Conservation (phyloP, 768 basidiomycete genomes). For the Lactarius hatsudake region DNA sequence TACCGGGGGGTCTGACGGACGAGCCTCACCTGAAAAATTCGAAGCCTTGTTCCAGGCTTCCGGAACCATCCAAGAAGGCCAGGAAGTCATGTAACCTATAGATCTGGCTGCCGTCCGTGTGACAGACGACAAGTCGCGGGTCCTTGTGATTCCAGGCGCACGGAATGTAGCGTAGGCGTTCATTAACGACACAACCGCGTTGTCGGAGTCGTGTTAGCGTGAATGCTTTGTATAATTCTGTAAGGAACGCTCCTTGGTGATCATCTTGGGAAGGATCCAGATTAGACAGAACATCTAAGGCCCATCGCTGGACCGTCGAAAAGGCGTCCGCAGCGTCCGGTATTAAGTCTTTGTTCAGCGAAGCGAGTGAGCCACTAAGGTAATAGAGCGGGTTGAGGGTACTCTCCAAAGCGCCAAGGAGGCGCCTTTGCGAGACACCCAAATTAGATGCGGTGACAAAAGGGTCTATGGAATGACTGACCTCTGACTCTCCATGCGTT, state of each 20-base stretch:
- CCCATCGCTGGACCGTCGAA: slow-evolving; percentile 45
- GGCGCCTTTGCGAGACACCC: background rate
- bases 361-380: slow-evolving; percentile 43
- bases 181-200: background rate
- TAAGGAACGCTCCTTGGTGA: slow-evolving; percentile 37
- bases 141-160: background rate
- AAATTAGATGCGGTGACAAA: background rate
- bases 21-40: slow-evolving; percentile 28
- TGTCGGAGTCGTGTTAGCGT: slow-evolving; percentile 32
- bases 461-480: background rate
- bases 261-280: slow-evolving; percentile 30
- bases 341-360: slow-evolving; percentile 38
- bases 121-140: background rate
- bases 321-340: slow-evolving; percentile 41
- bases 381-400: slow-evolving; percentile 48
- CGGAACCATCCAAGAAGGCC: slow-evolving; percentile 24
- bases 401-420: slow-evolving; percentile 40
- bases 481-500: slow-evolving; percentile 11
- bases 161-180: slow-evolving; percentile 5
- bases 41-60: slow-evolving; percentile 45
- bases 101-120: background rate
- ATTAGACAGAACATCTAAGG: slow-evolving; percentile 39
- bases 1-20: background rate
- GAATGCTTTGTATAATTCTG: slow-evolving; percentile 38
- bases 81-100: slow-evolving; percentile 10